phyloP scores from a whole-genome alignment of 225 moss, liverwort and hornwort species.

The Sphagnum tenellum region DNA sequence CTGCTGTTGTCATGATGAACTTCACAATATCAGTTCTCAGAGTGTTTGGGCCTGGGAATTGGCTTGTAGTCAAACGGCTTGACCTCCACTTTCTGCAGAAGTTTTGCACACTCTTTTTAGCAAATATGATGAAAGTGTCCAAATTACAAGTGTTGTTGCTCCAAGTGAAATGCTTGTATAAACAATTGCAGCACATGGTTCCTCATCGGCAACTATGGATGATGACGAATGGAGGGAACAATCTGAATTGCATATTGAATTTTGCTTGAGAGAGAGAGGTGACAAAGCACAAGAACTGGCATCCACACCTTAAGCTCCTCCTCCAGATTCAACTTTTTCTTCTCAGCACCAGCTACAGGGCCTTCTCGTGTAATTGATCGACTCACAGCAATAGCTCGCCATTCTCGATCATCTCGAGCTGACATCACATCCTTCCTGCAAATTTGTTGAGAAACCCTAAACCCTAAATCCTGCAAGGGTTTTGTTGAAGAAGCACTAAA shows the following conservation, averaged over 20 bases:
- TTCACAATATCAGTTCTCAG: constrained; percentile 9
- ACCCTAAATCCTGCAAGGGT: background rate
- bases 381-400: constrained; percentile 61
- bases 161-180: no score
- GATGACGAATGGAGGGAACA: constrained; percentile 1
- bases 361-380: constrained; percentile 77
- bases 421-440: constrained; percentile 70
- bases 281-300: background rate
- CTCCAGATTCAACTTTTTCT: constrained; percentile 68
- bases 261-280: no score
- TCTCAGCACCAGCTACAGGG: constrained; percentile 41
- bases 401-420: constrained; percentile 85
- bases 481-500: no score
- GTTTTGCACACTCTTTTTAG: no score
- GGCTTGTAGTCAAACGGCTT: constrained; percentile 83
- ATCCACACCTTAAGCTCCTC: constrained; percentile 66
- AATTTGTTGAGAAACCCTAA: background rate
- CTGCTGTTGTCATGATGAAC: background rate
- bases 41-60: constrained; percentile 65
- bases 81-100: constrained; percentile 53
- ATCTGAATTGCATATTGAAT: background rate
- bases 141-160: no score
- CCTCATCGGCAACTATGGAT: no score
- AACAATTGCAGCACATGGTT: no score
- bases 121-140: no score